These are phyloP conservation scores for Seminavis robusta DNA, from an alignment of 108 stramenopile genomes.

Conservation along the genomic window DNA sequence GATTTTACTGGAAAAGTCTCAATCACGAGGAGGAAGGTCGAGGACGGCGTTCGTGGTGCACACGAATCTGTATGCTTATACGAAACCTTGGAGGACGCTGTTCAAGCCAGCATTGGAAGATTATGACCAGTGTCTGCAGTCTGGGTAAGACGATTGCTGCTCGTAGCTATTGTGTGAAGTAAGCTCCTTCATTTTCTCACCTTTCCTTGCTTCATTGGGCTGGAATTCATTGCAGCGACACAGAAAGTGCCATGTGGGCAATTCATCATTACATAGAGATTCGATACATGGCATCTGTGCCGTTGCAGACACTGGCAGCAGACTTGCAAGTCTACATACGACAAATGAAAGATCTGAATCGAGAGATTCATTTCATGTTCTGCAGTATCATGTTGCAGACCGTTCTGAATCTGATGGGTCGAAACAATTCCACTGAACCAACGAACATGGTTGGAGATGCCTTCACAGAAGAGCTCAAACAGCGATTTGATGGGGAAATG, in stretches of 20 bases:
- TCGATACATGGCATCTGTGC: not conserved
- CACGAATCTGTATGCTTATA: constrained; percentile 5
- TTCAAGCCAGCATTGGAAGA: constrained; percentile 12
- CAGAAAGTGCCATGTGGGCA: constrained; percentile 7
- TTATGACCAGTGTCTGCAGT: constrained; percentile 10
- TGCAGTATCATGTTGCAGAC: not conserved
- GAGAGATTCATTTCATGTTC: not conserved
- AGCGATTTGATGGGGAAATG: too few species aligned
- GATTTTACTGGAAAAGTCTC: too few species aligned
- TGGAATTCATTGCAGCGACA: not conserved
- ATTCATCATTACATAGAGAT: not conserved
- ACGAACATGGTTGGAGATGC: not conserved
- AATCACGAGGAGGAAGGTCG: too few species aligned
- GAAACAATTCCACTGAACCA: not conserved
- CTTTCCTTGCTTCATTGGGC: not conserved
- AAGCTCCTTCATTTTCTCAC: too few species aligned
- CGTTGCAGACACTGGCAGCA: not conserved
- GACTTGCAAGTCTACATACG: not conserved
- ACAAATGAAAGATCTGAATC: not conserved
- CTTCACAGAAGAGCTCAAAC: not conserved
- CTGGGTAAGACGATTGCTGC: constrained; percentile 13
- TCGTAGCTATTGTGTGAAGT: not conserved
- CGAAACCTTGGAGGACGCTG: not conserved
- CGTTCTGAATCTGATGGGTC: constrained; percentile 7
- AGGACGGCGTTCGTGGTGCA: not conserved